Percentiles rank a stretch among this genome's conserved stretches.
phyloP scores from a whole-genome alignment of 108 stramenopile species.

The Poteriospumella lacustris region DNA sequence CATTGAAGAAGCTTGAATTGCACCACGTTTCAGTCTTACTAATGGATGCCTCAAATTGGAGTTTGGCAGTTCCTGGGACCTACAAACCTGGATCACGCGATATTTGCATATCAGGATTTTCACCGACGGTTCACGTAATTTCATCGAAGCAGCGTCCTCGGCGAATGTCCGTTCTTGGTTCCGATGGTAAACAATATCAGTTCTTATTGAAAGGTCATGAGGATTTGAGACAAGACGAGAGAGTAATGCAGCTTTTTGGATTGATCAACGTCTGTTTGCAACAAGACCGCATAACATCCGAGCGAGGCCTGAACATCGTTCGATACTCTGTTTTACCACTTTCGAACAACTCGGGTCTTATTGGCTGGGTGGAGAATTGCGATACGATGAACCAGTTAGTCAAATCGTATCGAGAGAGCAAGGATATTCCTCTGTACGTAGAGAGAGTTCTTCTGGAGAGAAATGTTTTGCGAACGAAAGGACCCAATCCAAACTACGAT shows the following conservation, averaged over 20 bases:
- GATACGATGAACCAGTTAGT: conserved; percentile 35
- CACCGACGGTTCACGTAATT: conserved; percentile 7
- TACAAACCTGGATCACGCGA: conserved; percentile 5
- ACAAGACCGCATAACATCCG: not conserved
- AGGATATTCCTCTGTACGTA: not conserved
- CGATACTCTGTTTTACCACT: conserved; percentile 35
- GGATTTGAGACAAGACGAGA: conserved; percentile 40
- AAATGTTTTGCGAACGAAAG: conserved; percentile 11
- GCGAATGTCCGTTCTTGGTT: conserved; percentile 26
- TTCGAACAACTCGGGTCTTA: conserved; percentile 35
- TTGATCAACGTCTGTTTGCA: conserved; percentile 31
- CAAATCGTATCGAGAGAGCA: conserved; percentile 31
- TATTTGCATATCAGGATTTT: conserved; percentile 4
- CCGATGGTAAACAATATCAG: conserved; percentile 28
- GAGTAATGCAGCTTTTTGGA: conserved; percentile 42
- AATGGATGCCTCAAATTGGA: not conserved
- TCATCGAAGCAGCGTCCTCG: conserved; percentile 39
- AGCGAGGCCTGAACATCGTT: conserved; percentile 2
- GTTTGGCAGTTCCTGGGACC: conserved; percentile 40
- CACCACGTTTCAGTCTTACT: conserved; percentile 40
- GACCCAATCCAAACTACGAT: conserved; percentile 30
- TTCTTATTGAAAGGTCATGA: conserved; percentile 39
- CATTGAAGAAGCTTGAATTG: conserved; percentile 28
- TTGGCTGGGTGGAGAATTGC: conserved; percentile 35
- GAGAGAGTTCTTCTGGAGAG: not conserved